Conservation (phyloP, 208 protist species). For the Leishmania aethiopica region DNA sequence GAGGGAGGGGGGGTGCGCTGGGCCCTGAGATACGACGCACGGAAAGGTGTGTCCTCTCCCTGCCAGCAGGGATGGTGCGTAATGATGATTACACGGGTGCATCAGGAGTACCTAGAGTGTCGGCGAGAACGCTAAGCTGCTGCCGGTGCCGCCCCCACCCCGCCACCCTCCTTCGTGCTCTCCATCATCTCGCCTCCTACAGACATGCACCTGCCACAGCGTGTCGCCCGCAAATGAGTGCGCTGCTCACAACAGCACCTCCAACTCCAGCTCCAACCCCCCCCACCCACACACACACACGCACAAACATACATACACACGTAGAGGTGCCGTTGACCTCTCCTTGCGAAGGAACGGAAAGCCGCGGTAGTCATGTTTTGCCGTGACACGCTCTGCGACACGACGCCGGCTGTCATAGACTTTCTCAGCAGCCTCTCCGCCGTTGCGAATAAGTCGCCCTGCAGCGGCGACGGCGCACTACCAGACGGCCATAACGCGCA, state of each 20-base stretch:
- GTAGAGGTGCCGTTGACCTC: background rate
- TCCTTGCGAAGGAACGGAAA: background rate
- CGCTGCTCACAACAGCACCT: too few relatives aligned
- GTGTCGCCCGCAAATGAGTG: too few relatives aligned
- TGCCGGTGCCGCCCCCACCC: too few relatives aligned
- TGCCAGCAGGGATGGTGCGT: background rate
- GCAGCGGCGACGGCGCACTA: background rate
- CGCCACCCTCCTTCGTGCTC: too few relatives aligned
- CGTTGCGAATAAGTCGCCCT: background rate
- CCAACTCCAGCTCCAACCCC: background rate
- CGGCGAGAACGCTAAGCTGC: background rate
- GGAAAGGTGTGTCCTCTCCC: background rate
- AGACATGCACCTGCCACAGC: too few relatives aligned
- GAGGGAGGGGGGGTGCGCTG: background rate
- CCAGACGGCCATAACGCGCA: background rate
- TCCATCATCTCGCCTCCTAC: too few relatives aligned
- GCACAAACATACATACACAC: background rate
- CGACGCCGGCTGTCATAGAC: constrained; percentile 17
- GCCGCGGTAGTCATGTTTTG: constrained; percentile 3
- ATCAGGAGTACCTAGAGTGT: background rate
- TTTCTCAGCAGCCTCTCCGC: background rate
- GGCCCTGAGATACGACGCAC: background rate
- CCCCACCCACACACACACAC: background rate
- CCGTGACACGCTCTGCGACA: constrained; percentile 15
- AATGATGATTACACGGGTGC: background rate